Percentiles rank a stretch among this genome's conserved stretches.
Evolutionary conservation across 164 flowering plant genomes (phyloP).

Genomic region (Chimonanthus praecox): DNA sequence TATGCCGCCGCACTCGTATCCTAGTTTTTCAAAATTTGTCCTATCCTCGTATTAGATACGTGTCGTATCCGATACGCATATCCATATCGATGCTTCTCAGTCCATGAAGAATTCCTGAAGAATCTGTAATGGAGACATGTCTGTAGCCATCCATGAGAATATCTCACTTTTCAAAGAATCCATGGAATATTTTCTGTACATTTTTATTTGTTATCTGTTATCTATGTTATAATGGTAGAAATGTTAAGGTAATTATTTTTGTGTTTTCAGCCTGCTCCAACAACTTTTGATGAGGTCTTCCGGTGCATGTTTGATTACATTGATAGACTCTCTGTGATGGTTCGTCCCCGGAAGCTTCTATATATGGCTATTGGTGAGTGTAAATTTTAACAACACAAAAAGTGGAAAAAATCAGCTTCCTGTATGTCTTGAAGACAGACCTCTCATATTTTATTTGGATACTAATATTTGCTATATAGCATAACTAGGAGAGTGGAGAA

Average conservation of each 20-base stretch:
- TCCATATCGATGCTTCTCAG: too few species aligned
- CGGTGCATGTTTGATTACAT: slow-evolving; percentile 91
- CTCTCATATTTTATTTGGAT: background rate
- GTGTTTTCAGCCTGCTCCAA: slow-evolving; percentile 75
- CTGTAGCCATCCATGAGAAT: too few species aligned
- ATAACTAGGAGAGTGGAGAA: background rate
- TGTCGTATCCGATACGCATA: too few species aligned
- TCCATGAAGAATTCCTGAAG: too few species aligned
- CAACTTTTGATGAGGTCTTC: slow-evolving; percentile 87
- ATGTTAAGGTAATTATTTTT: slow-evolving; percentile 12
- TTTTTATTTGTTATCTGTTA: background rate
- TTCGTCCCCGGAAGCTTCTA: slow-evolving; percentile 83
- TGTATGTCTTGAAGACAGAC: background rate
- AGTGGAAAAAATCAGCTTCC: background rate
- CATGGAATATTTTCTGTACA: too few species aligned
- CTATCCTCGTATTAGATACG: too few species aligned
- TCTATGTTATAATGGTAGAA: background rate
- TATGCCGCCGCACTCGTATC: too few species aligned
- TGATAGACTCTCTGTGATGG: slow-evolving; percentile 88
- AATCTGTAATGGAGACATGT: too few species aligned
- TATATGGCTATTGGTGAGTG: slow-evolving; percentile 94
- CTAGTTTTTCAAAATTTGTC: too few species aligned
- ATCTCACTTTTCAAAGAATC: too few species aligned
- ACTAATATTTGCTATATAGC: background rate
- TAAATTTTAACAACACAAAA: background rate